Evolutionary conservation across 2,329 filamentous ascomycete genomes (phyloP).

Genomic region (Apiospora koreana): DNA sequence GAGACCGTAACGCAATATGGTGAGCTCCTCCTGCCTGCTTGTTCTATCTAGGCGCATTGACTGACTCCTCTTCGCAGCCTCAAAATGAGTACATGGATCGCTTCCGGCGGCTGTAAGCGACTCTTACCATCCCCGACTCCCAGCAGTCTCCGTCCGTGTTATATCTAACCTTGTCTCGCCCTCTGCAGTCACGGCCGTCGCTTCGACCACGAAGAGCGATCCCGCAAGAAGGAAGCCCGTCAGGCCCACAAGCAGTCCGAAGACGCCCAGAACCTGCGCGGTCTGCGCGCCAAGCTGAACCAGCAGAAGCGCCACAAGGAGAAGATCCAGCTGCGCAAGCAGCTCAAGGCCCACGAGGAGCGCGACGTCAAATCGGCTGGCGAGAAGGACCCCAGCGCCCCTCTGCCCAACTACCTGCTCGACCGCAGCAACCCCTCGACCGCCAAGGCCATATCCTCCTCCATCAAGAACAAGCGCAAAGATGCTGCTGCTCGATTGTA

Average conservation of each 20-base stretch:
- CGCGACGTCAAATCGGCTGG: slow-evolving; percentile 87
- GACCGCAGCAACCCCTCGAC: slow-evolving; percentile 68
- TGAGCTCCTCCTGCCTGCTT: slow-evolving; percentile 21
- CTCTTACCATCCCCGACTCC: neutral
- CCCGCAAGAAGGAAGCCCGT: slow-evolving; percentile 83
- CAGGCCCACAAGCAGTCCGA: slow-evolving; percentile 86
- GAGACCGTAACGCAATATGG: neutral
- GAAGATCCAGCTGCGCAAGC: slow-evolving; percentile 98
- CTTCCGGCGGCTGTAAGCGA: slow-evolving; percentile 61
- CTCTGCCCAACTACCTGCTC: slow-evolving; percentile 89
- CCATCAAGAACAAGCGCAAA: slow-evolving; percentile 92
- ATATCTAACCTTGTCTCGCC: slow-evolving; percentile 16
- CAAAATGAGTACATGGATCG: slow-evolving; percentile 86
- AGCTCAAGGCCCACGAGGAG: slow-evolving; percentile 93
- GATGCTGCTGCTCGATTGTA: slow-evolving; percentile 94
- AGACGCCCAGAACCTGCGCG: slow-evolving; percentile 90
- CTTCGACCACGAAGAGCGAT: slow-evolving; percentile 71
- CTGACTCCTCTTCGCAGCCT: slow-evolving; percentile 51
- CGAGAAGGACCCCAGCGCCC: slow-evolving; percentile 76
- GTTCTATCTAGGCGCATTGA: slow-evolving; percentile 12
- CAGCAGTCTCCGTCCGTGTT: neutral
- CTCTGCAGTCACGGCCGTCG: slow-evolving; percentile 24
- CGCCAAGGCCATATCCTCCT: slow-evolving; percentile 72
- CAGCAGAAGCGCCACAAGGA: slow-evolving; percentile 93
- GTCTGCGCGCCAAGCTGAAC: slow-evolving; percentile 89